Conservation (phyloP, 225 moss, liverwort and hornwort genomes). For the Straminergon stramineum region DNA sequence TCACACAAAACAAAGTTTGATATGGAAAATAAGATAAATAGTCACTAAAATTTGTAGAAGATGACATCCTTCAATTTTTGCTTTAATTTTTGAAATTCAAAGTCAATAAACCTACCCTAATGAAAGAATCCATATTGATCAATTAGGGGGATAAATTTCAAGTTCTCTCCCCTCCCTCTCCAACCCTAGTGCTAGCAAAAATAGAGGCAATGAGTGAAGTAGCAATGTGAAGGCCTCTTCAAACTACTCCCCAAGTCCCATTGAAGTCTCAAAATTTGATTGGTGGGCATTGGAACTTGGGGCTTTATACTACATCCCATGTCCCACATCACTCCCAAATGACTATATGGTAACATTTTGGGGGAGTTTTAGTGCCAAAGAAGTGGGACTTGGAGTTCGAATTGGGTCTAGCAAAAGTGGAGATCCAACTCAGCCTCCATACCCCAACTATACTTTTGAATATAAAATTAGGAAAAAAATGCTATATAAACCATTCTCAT, state of each 20-base stretch:
- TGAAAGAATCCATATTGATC: neutral
- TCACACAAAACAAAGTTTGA: neutral
- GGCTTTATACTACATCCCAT: neutral
- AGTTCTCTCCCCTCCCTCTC: fast-evolving
- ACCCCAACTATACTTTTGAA: neutral
- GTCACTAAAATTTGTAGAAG: neutral
- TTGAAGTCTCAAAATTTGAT: neutral
- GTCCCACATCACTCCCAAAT: neutral
- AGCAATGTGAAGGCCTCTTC: neutral
- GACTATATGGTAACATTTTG: fast-evolving
- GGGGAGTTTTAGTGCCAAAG: neutral
- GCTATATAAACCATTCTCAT: neutral
- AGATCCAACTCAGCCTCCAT: neutral
- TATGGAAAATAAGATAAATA: neutral
- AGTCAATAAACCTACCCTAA: neutral
- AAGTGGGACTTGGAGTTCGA: neutral
- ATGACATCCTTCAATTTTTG: neutral
- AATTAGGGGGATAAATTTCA: neutral
- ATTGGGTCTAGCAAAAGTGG: neutral
- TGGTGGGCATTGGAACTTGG: neutral
- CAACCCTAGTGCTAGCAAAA: neutral
- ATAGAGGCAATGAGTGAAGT: neutral
- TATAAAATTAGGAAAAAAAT: neutral
- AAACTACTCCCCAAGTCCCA: neutral
- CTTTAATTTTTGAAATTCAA: neutral